These are phyloP conservation scores for Exophiala viscosa DNA, from an alignment of 2,329 filamentous ascomycete species.

Conservation along the genomic window DNA sequence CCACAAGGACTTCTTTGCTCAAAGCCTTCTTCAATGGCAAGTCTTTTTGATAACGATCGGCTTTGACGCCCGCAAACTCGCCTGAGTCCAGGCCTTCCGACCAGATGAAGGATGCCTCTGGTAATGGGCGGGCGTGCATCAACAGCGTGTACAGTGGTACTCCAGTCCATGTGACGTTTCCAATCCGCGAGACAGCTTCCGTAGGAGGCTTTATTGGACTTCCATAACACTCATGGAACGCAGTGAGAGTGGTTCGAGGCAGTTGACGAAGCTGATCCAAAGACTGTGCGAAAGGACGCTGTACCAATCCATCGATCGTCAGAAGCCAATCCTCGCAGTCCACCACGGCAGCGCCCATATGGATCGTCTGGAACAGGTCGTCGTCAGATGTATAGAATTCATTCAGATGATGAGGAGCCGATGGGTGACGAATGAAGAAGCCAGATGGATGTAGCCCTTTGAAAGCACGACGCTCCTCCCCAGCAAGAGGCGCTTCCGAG, in stretches of 20 bases:
- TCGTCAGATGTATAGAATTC: slow-evolving; percentile 29
- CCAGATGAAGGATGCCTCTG: slow-evolving; percentile 19
- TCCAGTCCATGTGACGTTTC: slow-evolving; percentile 37
- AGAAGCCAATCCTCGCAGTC: slow-evolving; percentile 31
- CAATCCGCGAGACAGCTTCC: slow-evolving; percentile 32
- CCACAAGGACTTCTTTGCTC: slow-evolving; percentile 17
- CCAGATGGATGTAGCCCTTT: slow-evolving; percentile 11
- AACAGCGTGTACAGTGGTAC: slow-evolving; percentile 31
- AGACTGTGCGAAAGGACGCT: slow-evolving; percentile 30
- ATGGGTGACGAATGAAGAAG: slow-evolving; percentile 27
- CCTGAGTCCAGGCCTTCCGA: slow-evolving; percentile 24
- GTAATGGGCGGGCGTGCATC: slow-evolving; percentile 21
- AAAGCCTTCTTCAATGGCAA: slow-evolving; percentile 22
- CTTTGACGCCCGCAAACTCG: slow-evolving; percentile 17
- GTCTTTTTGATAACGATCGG: slow-evolving; percentile 25
- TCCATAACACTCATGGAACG: slow-evolving; percentile 38
- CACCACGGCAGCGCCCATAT: slow-evolving; percentile 35
- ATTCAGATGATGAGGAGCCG: slow-evolving; percentile 30
- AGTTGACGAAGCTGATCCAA: slow-evolving; percentile 30
- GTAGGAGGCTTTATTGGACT: slow-evolving; percentile 33
- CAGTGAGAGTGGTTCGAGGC: slow-evolving; percentile 29
- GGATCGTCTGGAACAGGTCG: slow-evolving; percentile 36
- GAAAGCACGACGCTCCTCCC: no score
- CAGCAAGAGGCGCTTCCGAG: no score
- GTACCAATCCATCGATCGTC: slow-evolving; percentile 33